These are phyloP conservation scores for Chrysosporium keratinophilum DNA, from an alignment of 2,329 filamentous ascomycete genomes.

Conservation along the genomic window DNA sequence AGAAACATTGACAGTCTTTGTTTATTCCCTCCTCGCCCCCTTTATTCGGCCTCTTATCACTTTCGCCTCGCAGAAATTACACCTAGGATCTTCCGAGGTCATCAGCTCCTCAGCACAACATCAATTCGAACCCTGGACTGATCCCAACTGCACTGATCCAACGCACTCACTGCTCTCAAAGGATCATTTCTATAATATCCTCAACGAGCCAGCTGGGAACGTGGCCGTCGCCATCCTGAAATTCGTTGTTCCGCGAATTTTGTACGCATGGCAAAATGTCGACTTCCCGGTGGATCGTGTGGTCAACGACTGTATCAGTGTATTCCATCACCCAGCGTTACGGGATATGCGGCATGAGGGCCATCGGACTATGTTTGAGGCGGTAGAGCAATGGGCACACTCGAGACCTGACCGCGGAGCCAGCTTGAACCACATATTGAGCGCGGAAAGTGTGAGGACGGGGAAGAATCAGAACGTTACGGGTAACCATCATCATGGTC, in stretches of 20 bases:
- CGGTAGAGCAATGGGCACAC: constrained; percentile 71
- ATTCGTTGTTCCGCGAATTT: constrained; percentile 74
- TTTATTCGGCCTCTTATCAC: constrained; percentile 89
- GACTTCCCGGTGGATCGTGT: constrained; percentile 75
- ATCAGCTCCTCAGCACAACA: constrained; percentile 58
- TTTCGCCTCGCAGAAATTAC: constrained; percentile 70
- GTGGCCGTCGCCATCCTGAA: constrained; percentile 67
- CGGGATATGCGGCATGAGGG: constrained; percentile 67
- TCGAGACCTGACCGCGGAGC: constrained; percentile 55
- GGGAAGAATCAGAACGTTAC: constrained; percentile 63
- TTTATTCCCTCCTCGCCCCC: constrained; percentile 80
- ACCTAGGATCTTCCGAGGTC: constrained; percentile 69
- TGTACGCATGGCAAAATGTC: constrained; percentile 89
- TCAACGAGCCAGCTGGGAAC: constrained; percentile 66
- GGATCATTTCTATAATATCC: constrained; percentile 70
- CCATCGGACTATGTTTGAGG: constrained; percentile 79
- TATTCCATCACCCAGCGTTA: constrained; percentile 84
- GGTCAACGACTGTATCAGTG: constrained; percentile 64
- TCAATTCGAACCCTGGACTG: constrained; percentile 71
- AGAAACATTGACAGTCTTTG: constrained; percentile 83
- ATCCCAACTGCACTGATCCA: constrained; percentile 63
- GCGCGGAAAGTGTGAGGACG: constrained; percentile 68
- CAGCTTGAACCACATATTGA: constrained; percentile 63
- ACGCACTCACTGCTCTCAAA: constrained; percentile 77
- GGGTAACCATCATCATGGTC: constrained; percentile 18